Conservation (phyloP, 1,284 basidiomycete species). For the Ustilago loliicola region DNA sequence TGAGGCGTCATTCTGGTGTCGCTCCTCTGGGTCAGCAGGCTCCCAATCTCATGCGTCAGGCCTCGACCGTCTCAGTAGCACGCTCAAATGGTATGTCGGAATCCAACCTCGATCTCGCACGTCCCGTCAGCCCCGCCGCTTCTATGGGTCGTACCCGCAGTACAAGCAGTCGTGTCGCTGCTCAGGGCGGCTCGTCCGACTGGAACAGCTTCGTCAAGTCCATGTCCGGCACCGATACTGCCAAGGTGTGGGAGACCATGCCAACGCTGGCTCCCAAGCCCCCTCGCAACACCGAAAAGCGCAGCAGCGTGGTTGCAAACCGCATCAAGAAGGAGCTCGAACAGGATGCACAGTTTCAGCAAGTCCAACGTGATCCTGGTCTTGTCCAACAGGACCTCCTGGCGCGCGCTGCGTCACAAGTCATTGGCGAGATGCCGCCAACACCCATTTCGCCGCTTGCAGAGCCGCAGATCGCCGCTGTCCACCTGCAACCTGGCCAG, state of each 20-base stretch:
- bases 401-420: constrained; percentile 58
- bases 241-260: constrained; percentile 58
- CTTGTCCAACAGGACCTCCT: constrained; percentile 56
- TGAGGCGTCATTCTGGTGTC: constrained; percentile 37
- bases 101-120: constrained; percentile 21
- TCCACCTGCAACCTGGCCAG: constrained; percentile 44
- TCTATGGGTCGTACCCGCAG: constrained; percentile 33
- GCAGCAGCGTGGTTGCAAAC: constrained; percentile 53
- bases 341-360: constrained; percentile 61
- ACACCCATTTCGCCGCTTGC: constrained; percentile 30
- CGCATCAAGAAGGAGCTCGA: constrained; percentile 61
- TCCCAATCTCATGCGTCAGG: constrained; percentile 45
- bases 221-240: constrained; percentile 60
- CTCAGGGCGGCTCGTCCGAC: constrained; percentile 43
- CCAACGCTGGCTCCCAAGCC: constrained; percentile 38
- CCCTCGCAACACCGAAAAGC: constrained; percentile 24
- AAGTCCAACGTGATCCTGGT: constrained; percentile 51
- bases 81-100: constrained; percentile 10
- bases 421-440: constrained; percentile 55
- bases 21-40: constrained; percentile 54
- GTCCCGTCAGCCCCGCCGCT: constrained; percentile 48
- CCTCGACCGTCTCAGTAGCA: constrained; percentile 25
- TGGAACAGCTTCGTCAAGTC: constrained; percentile 62
- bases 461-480: constrained; percentile 18
- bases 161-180: constrained; percentile 16